Evolutionary conservation across 1,139 yeast genomes (phyloP), one percentile per base, ranked within the genome.

Genomic region (Geotrichum phurueaensis): DNA sequence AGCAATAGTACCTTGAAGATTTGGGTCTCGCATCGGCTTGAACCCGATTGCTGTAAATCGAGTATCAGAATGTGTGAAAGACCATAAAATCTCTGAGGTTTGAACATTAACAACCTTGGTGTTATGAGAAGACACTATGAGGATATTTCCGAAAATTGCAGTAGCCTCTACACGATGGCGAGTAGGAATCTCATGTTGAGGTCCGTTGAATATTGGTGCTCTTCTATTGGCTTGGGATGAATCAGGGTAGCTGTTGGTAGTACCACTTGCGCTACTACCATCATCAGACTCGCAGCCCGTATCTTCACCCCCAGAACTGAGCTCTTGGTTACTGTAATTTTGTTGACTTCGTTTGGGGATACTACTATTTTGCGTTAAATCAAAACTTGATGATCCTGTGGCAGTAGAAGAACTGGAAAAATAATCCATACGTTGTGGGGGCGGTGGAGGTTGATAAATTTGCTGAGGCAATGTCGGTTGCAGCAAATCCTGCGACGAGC

Each of bases 221-320:
- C 73, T 63, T 50, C 76, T 65, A 60, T 73, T 74, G 9, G 73
- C 71, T 50, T 70, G 73, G 12, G 76, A 73, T 6, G 73, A 67
- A 53, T 74, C 77, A 1, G 75, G 75, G 51, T 67, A 71, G n/a
- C 60, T 61, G 13, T 54, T 61, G 15, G 49, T 50, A 23, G 62
- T 66, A 13, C 39, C 53, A 25, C 59, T 51, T 12, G 52, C 43
- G 20, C 50, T 43, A 2, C 55, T 47, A 10, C 60, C 62, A 36
- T 61, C 65, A 47, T 63, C 69, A 2, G 68, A 63, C 33, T 65
- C 65, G 53, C 56, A 63, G 10, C 54, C 60, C 18, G 57, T 57
- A 12, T 51, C 57, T 27, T 60, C 60, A n/a, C 49, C 56, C 49
- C 63, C 56, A 33, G 54, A 51, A 36, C 61, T 43, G 45, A 53